Percentiles rank a stretch among this genome's conserved stretches.
Conservation (phyloP, 345 rosid genomes). For the Gossypium longicalyx region DNA sequence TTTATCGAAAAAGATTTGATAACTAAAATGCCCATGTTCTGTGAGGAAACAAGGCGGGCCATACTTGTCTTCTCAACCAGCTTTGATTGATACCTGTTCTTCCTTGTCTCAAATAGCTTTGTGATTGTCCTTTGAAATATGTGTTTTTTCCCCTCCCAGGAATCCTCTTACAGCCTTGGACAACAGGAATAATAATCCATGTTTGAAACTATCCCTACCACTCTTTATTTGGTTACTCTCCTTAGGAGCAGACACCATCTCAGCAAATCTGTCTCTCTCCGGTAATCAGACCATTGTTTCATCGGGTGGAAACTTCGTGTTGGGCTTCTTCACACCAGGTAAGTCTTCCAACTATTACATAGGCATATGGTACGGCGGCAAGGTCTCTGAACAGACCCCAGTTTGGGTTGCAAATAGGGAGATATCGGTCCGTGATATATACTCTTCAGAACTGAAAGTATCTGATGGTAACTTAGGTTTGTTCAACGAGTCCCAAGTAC, state of each 20-base stretch:
- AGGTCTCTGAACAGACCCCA: conserved; percentile 25
- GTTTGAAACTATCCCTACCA: not conserved
- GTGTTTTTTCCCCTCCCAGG: not conserved
- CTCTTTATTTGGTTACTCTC: conserved; percentile 24
- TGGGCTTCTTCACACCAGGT: conserved; percentile 71
- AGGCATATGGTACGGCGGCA: conserved; percentile 54
- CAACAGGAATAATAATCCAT: not conserved
- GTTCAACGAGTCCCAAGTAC: conserved; percentile 40
- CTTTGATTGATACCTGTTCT: not conserved
- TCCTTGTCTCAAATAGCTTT: not conserved
- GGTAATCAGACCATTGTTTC: conserved; percentile 59
- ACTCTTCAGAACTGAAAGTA: conserved; percentile 43
- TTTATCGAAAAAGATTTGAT: not conserved
- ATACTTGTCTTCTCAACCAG: not conserved
- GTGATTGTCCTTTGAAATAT: not conserved
- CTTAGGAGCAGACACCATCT: conserved; percentile 45
- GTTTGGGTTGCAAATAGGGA: conserved; percentile 87
- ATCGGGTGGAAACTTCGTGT: conserved; percentile 16
- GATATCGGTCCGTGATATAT: conserved; percentile 41
- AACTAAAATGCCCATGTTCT: not conserved
- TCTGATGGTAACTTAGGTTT: conserved; percentile 61
- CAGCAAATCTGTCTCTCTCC: conserved; percentile 42
- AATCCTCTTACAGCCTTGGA: not conserved
- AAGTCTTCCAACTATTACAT: conserved; percentile 55
- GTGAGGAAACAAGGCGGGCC: not conserved